A percentile compares a stretch with the other conserved stretches of the same genome.
Conservation (phyloP, 2,329 filamentous ascomycete species). For the Colletotrichum salicis region DNA sequence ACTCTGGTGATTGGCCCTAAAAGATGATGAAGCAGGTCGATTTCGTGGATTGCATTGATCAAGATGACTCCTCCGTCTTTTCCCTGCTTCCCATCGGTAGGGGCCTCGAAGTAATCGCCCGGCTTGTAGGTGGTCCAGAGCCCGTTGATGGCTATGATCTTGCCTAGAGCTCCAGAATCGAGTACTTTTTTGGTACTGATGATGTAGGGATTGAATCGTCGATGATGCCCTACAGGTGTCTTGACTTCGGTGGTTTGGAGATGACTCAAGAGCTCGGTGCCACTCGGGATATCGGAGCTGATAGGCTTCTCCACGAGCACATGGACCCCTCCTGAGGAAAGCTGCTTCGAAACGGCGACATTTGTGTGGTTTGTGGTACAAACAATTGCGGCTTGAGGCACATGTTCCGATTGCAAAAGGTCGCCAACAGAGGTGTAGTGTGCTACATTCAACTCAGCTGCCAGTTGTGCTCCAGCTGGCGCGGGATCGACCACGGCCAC, state of each 20-base stretch:
- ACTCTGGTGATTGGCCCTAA: slow-evolving; percentile 64
- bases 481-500: slow-evolving; percentile 45
- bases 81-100: slow-evolving; percentile 54
- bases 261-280: slow-evolving; percentile 44
- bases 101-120: slow-evolving; percentile 56
- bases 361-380: slow-evolving; percentile 71
- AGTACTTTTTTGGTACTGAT: slow-evolving; percentile 59
- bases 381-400: slow-evolving; percentile 64
- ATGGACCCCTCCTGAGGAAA: slow-evolving; percentile 60
- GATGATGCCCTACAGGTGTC: slow-evolving; percentile 67
- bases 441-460: slow-evolving; percentile 37
- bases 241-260: slow-evolving; percentile 47
- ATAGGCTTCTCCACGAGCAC: slow-evolving; percentile 69
- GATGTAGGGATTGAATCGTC: slow-evolving; percentile 68
- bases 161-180: slow-evolving; percentile 52
- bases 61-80: slow-evolving; percentile 58
- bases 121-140: slow-evolving; percentile 66
- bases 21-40: slow-evolving; percentile 67
- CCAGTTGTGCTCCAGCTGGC: slow-evolving; percentile 37
- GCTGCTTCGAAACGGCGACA: slow-evolving; percentile 58
- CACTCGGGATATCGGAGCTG: slow-evolving; percentile 52
- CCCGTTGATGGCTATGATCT: slow-evolving; percentile 62
- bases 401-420: slow-evolving; percentile 51
- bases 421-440: slow-evolving; percentile 48
- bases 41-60: slow-evolving; percentile 71